Percentiles rank a stretch among this genome's conserved stretches.
Evolutionary conservation across 805 yeast genomes (phyloP).

Genomic region (Nematodospora valgi): DNA sequence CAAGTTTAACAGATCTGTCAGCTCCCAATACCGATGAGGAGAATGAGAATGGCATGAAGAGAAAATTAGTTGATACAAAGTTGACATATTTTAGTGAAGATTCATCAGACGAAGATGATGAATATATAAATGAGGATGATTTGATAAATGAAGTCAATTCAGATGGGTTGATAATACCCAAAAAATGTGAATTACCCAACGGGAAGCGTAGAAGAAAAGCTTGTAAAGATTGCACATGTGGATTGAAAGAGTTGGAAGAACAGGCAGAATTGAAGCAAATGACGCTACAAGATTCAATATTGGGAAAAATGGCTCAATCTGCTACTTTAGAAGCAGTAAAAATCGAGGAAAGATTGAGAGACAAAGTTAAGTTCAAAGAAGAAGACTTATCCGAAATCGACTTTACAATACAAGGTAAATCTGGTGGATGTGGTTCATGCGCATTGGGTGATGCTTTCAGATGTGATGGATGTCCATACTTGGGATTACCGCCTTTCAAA

Average conservation of each 20-base stretch:
- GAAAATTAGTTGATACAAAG: conserved; percentile 45
- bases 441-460: conserved; percentile 97
- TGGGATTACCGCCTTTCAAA: conserved; percentile 96
- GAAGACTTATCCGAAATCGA: conserved; percentile 87
- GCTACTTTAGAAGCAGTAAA: conserved; percentile 53
- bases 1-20: conserved; percentile 45
- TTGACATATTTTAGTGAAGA: conserved; percentile 55
- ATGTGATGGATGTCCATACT: conserved; percentile 96
- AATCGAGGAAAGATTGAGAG: conserved; percentile 48
- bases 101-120: conserved; percentile 24
- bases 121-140: conserved; percentile 34
- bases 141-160: conserved; percentile 29
- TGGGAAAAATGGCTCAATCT: conserved; percentile 46
- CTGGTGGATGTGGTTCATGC: conserved; percentile 97
- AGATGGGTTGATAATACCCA: conserved; percentile 48
- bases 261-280: conserved; percentile 47
- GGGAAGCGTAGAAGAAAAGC: conserved; percentile 81
- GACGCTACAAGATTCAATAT: conserved; percentile 41
- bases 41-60: conserved; percentile 40
- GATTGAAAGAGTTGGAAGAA: conserved; percentile 85
- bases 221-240: conserved; percentile 98
- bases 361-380: conserved; percentile 51
- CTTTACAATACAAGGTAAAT: conserved; percentile 93
- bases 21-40: conserved; percentile 32
- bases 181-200: conserved; percentile 49